phyloP scores from a whole-genome alignment of 306 rosid species.

The Purshia tridentata region DNA sequence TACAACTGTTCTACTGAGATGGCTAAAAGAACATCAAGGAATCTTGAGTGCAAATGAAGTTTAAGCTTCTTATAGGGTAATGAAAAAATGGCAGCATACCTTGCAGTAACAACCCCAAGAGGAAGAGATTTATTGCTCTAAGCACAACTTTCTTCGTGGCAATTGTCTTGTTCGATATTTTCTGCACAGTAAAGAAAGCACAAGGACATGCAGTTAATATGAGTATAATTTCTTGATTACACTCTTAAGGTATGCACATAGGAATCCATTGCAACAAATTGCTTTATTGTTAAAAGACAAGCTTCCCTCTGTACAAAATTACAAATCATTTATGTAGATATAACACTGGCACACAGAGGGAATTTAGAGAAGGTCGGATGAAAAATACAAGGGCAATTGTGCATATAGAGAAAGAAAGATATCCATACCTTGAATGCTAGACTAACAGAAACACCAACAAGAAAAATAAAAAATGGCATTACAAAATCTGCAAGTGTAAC shows the following conservation, averaged over 20 bases:
- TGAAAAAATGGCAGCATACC: constrained; percentile 37
- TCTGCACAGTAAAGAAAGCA: constrained; percentile 42
- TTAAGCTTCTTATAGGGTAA: constrained; percentile 16
- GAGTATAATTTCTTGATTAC: background rate
- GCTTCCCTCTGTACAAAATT: background rate
- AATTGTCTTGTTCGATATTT: constrained; percentile 51
- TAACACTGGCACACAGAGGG: background rate
- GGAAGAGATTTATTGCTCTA: constrained; percentile 64
- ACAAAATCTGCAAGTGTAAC: constrained; percentile 82
- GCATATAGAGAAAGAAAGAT: background rate
- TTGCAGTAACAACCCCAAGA: constrained; percentile 64
- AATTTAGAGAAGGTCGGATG: background rate
- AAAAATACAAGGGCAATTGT: background rate
- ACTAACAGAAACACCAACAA: constrained; percentile 64
- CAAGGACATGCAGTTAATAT: background rate
- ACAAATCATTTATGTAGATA: background rate
- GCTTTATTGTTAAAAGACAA: background rate
- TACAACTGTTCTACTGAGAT: background rate
- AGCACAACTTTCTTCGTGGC: constrained; percentile 55
- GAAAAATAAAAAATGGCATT: constrained; percentile 74
- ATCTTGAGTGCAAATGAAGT: constrained; percentile 4
- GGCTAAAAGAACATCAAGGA: constrained; percentile 16
- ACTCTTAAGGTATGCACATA: background rate
- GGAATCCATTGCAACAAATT: background rate
- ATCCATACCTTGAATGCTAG: constrained; percentile 65